Percentiles rank a stretch among this genome's conserved stretches.
Conservation (phyloP, 2,329 filamentous ascomycete genomes). For the Akanthomyces muscarius region DNA sequence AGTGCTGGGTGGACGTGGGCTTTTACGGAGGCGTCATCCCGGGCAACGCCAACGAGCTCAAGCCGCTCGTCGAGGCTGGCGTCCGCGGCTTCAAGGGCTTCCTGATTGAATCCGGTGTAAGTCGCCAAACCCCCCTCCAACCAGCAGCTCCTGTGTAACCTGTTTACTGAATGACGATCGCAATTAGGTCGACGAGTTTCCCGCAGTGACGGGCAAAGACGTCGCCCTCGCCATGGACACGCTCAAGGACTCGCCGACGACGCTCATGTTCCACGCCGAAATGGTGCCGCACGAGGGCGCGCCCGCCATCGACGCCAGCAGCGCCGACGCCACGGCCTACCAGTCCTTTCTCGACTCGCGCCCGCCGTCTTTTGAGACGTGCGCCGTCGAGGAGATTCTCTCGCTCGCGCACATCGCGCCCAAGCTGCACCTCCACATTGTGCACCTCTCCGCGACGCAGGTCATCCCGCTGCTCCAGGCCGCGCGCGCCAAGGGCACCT, state of each 20-base stretch:
- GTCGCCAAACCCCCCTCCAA: conserved; percentile 31
- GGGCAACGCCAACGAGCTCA: conserved; percentile 76
- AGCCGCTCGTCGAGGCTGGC: conserved; percentile 75
- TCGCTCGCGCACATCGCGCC: conserved; percentile 77
- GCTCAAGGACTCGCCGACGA: conserved; percentile 76
- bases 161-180: too few species aligned
- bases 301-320: conserved; percentile 72
- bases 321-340: conserved; percentile 72
- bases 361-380: conserved; percentile 85
- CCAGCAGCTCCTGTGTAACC: too few species aligned
- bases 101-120: conserved; percentile 90
- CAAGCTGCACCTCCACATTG: conserved; percentile 82
- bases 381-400: conserved; percentile 82
- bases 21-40: conserved; percentile 96
- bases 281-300: conserved; percentile 87
- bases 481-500: conserved; percentile 68
- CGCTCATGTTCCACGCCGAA: conserved; percentile 98
- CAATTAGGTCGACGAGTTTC: conserved; percentile 84
- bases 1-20: conserved; percentile 98
- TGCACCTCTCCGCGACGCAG: conserved; percentile 86
- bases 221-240: conserved; percentile 76
- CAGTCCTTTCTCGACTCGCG: conserved; percentile 88
- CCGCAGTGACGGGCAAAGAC: conserved; percentile 76
- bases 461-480: conserved; percentile 76
- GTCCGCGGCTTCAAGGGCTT: conserved; percentile 98